Conservation (phyloP, 352 stramenopile species). For the Aphanomyces stellatus region DNA sequence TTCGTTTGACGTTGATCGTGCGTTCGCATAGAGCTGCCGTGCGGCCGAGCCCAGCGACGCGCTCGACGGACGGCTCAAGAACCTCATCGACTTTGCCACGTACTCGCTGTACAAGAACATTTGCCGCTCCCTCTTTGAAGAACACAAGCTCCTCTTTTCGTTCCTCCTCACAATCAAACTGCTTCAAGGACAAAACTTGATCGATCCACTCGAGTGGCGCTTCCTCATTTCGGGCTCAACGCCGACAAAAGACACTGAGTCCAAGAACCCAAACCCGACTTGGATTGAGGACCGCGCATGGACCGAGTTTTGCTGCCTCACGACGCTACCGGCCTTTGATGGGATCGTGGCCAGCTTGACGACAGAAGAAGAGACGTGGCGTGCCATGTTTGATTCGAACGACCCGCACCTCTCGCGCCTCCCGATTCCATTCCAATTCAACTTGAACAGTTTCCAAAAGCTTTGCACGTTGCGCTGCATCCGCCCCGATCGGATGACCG, state of each 20-base stretch:
- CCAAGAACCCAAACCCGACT: constrained; percentile 35
- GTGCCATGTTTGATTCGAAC: constrained; percentile 67
- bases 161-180: constrained; percentile 88
- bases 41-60: constrained; percentile 73
- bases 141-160: constrained; percentile 92
- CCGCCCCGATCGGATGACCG: constrained; percentile 74
- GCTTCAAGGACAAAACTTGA: constrained; percentile 57
- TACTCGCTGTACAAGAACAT: constrained; percentile 93
- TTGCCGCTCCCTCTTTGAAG: constrained; percentile 90
- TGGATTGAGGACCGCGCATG: constrained; percentile 75
- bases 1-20: background rate
- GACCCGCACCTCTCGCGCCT: constrained; percentile 73
- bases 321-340: constrained; percentile 58
- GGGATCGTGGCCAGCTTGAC: constrained; percentile 42
- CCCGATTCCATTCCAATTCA: constrained; percentile 41
- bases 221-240: constrained; percentile 90
- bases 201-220: constrained; percentile 87
- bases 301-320: constrained; percentile 65
- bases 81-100: constrained; percentile 89
- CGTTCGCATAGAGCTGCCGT: constrained; percentile 46
- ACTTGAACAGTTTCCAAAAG: constrained; percentile 73
- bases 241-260: constrained; percentile 37
- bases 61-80: constrained; percentile 70
- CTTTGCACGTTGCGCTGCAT: constrained; percentile 73
- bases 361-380: constrained; percentile 33